These are phyloP conservation scores for Pseudopithomyces maydicus DNA, from an alignment of 2,329 filamentous ascomycete species.

Conservation along the genomic window DNA sequence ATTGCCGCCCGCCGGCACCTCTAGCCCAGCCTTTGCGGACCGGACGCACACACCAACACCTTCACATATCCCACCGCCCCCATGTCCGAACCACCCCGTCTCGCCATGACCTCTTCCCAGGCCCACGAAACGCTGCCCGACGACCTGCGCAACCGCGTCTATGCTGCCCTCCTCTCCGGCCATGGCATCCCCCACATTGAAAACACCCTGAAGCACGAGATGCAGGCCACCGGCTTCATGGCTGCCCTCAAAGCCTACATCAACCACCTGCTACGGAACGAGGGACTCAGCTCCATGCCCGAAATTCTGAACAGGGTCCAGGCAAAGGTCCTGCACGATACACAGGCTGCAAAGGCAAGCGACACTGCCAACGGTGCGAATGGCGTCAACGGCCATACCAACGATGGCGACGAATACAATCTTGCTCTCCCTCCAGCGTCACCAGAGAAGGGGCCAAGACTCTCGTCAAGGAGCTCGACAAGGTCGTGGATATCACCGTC, in stretches of 20 bases:
- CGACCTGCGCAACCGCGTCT: conserved; percentile 49
- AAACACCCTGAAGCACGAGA: conserved; percentile 57
- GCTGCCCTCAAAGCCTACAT: conserved; percentile 60
- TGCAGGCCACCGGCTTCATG: conserved; percentile 65
- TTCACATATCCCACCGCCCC: conserved; percentile 7
- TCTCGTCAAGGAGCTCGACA: conserved; percentile 58
- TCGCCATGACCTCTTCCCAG: conserved; percentile 39
- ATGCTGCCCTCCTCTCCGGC: conserved; percentile 52
- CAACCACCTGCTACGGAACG: conserved; percentile 61
- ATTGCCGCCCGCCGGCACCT: neutral
- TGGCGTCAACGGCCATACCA: conserved; percentile 34
- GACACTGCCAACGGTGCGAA: conserved; percentile 28
- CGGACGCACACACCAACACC: conserved; percentile 5
- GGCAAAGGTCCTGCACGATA: conserved; percentile 38
- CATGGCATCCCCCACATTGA: conserved; percentile 62
- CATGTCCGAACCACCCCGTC: conserved; percentile 21
- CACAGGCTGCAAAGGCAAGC: conserved; percentile 18
- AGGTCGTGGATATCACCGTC: conserved; percentile 50
- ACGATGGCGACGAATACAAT: conserved; percentile 44
- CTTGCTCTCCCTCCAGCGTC: conserved; percentile 55
- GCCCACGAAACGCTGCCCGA: conserved; percentile 49
- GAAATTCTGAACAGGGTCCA: conserved; percentile 61
- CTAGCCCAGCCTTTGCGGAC: neutral
- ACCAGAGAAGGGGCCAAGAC: conserved; percentile 57
- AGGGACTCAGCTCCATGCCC: conserved; percentile 61